These are phyloP conservation scores for Groenewaldozyma salmanticensis DNA, from an alignment of 805 yeast species.

Conservation along the genomic window DNA sequence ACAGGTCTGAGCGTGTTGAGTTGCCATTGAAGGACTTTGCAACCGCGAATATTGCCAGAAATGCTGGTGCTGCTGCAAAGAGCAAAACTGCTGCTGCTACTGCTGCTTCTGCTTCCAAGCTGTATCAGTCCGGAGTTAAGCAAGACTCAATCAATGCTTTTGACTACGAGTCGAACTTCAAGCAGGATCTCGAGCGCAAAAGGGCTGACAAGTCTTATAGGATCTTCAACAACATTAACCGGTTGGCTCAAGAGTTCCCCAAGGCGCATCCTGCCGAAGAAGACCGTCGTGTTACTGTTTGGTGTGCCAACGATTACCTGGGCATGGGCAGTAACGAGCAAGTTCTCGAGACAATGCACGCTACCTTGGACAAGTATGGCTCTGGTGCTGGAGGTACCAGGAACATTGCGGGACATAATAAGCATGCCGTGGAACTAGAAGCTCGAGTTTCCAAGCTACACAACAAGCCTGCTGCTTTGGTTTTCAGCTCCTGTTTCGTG, in stretches of 20 bases:
- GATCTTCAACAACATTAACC: constrained; percentile 92
- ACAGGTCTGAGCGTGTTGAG: constrained; percentile 27
- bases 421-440: constrained; percentile 81
- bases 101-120: constrained; percentile 13
- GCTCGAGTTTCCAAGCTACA: constrained; percentile 81
- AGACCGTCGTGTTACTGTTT: constrained; percentile 83
- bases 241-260: constrained; percentile 91
- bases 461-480: constrained; percentile 90
- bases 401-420: constrained; percentile 96
- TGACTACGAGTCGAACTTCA: constrained; percentile 65
- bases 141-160: constrained; percentile 25
- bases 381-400: constrained; percentile 99
- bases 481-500: constrained; percentile 90
- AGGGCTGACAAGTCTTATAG: constrained; percentile 87
- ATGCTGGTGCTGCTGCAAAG: constrained; percentile 8
- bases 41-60: neutral
- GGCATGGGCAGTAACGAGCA: constrained; percentile 83
- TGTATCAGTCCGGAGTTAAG: neutral
- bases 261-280: constrained; percentile 73
- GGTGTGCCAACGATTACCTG: constrained; percentile 98
- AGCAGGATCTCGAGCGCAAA: constrained; percentile 58
- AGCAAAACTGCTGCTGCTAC: constrained; percentile 23
- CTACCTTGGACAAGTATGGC: constrained; percentile 80
- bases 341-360: constrained; percentile 68
- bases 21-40: constrained; percentile 20